Percentiles rank a stretch among this genome's conserved stretches.
These are phyloP conservation scores for Yamadazyma sp. DNA, from an alignment of 1,139 yeast genomes.

Conservation along the genomic window DNA sequence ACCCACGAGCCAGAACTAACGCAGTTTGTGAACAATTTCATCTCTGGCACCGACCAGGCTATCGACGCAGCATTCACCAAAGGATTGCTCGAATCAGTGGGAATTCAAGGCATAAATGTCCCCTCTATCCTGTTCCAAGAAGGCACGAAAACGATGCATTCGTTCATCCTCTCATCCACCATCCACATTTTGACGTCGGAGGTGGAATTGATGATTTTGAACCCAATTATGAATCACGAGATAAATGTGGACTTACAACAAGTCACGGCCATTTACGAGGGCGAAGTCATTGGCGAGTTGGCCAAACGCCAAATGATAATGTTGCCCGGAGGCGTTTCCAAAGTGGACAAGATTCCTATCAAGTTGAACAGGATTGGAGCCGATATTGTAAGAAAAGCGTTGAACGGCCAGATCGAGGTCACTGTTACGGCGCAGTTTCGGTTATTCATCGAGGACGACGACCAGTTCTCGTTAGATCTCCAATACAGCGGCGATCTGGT, in stretches of 20 bases:
- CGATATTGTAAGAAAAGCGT: conserved; percentile 47
- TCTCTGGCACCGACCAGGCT: conserved; percentile 3
- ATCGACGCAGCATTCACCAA: conserved; percentile 1
- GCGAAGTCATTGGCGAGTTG: conserved; percentile 45
- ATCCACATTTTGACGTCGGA: conserved; percentile 55
- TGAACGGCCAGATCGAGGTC: conserved; percentile 51
- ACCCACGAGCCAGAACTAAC: conserved; percentile 1
- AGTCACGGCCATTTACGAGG: conserved; percentile 50
- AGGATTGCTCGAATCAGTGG: background rate
- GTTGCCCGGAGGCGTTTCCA: conserved; percentile 51
- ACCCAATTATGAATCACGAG: conserved; percentile 49
- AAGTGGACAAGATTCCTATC: conserved; percentile 50
- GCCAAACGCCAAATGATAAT: conserved; percentile 32
- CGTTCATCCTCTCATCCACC: conserved; percentile 24
- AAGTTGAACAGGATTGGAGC: conserved; percentile 48
- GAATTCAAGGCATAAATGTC: conserved; percentile 2
- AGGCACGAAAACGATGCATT: background rate
- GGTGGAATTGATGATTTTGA: conserved; percentile 49
- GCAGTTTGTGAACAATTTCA: conserved; percentile 7
- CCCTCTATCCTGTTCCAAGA: conserved; percentile 3
- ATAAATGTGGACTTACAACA: conserved; percentile 37
- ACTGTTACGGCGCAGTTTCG: conserved; percentile 44
- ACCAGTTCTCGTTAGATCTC: conserved; percentile 33
- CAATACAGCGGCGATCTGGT: conserved; percentile 45
- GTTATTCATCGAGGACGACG: conserved; percentile 24